phyloP scores from a whole-genome alignment of 2,329 filamentous ascomycete species.

The Pyricularia sp. region DNA sequence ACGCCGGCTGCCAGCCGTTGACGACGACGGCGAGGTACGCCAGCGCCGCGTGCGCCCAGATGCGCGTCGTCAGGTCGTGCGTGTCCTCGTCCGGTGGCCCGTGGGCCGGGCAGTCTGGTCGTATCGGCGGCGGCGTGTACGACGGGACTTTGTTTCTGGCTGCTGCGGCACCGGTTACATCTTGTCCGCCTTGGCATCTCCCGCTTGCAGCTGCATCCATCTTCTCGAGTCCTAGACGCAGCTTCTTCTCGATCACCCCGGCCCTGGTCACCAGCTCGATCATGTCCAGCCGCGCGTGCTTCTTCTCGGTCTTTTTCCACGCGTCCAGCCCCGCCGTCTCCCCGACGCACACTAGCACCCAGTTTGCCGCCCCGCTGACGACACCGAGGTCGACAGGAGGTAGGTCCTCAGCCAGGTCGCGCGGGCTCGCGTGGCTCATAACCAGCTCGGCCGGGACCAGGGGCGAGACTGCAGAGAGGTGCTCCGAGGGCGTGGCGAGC shows the following conservation, averaged over 20 bases:
- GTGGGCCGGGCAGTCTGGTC: neutral
- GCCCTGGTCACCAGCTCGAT: conserved; percentile 35
- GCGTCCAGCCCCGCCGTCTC: conserved; percentile 42
- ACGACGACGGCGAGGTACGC: conserved; percentile 39
- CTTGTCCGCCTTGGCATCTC: neutral
- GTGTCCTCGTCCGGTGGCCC: conserved; percentile 6
- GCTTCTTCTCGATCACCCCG: conserved; percentile 26
- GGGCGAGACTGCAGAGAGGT: neutral
- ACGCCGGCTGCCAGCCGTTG: conserved; percentile 38
- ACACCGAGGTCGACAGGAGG: conserved; percentile 29
- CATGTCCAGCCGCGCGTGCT: conserved; percentile 32
- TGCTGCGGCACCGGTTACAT: neutral
- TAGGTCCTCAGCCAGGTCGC: neutral
- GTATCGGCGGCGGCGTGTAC: neutral
- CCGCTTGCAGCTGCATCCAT: conserved; percentile 13
- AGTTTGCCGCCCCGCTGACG: conserved; percentile 47
- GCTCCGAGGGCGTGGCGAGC: conserved; percentile 9
- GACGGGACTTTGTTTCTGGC: neutral
- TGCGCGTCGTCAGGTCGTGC: conserved; percentile 15
- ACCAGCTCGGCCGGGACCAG: neutral
- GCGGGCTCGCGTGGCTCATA: neutral
- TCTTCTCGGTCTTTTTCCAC: conserved; percentile 41
- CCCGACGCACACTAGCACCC: conserved; percentile 44
- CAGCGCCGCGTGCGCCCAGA: conserved; percentile 39
- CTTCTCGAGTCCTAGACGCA: conserved; percentile 21